A percentile compares a stretch with the other conserved stretches of the same genome.
These are phyloP conservation scores for Tetrapyrgos nigripes DNA, from an alignment of 1,284 basidiomycete species.

Conservation along the genomic window DNA sequence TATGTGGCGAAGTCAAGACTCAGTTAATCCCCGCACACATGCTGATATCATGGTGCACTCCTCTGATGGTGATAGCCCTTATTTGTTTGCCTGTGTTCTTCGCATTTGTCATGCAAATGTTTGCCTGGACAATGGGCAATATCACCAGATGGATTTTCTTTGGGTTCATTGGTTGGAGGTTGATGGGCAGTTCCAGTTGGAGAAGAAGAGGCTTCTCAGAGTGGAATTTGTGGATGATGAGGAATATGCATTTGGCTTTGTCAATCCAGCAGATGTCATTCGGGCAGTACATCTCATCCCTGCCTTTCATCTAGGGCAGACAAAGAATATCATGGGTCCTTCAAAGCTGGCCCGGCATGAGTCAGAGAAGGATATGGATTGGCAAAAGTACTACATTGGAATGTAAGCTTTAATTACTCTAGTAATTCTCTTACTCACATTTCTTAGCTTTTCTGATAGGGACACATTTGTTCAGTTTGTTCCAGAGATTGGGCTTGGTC, in stretches of 20 bases:
- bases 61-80: conserved; percentile 22
- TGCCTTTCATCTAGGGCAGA: conserved; percentile 33
- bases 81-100: conserved; percentile 5
- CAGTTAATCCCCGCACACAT: conserved; percentile 39
- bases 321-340: conserved; percentile 23
- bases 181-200: conserved; percentile 23
- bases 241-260: conserved; percentile 45
- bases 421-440: neutral
- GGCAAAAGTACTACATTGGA: conserved; percentile 38
- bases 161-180: conserved; percentile 22
- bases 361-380: conserved; percentile 33
- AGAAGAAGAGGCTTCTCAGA: conserved; percentile 31
- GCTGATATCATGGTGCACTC: conserved; percentile 43
- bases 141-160: conserved; percentile 19
- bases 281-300: conserved; percentile 44
- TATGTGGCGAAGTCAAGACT: conserved; percentile 42
- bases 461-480: conserved; percentile 40
- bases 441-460: conserved; percentile 39
- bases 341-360: conserved; percentile 27
- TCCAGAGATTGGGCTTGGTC: conserved; percentile 34
- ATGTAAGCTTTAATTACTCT: conserved; percentile 34
- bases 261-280: conserved; percentile 43
- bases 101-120: conserved; percentile 6
- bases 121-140: neutral
- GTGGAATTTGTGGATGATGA: conserved; percentile 37